phyloP scores from a whole-genome alignment of 2,329 filamentous ascomycete species.

The Fusarium falciforme region DNA sequence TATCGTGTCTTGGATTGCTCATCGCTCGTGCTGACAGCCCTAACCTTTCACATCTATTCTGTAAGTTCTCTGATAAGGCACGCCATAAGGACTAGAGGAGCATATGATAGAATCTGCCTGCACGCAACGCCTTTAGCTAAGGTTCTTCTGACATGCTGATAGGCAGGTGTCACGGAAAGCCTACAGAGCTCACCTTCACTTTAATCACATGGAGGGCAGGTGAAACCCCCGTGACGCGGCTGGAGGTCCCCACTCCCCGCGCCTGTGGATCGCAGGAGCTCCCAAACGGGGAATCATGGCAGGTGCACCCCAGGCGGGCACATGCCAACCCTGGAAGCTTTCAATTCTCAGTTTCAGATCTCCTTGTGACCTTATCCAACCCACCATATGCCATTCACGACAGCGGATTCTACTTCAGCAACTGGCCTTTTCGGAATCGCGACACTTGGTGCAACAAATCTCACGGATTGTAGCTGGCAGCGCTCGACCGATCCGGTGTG shows the following conservation, averaged over 20 bases:
- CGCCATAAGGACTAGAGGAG: not conserved
- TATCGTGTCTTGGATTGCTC: not conserved
- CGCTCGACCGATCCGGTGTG: not conserved
- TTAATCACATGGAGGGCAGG: conserved; percentile 27
- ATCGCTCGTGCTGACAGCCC: not conserved
- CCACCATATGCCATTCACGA: not conserved
- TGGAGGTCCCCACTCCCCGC: conserved; percentile 29
- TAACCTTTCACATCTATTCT: not conserved
- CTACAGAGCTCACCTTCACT: not conserved
- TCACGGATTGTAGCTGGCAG: not conserved
- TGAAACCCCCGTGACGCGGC: conserved; percentile 26
- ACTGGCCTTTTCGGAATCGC: not conserved
- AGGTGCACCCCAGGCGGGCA: conserved; percentile 36
- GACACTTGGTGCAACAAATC: not conserved
- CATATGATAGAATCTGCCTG: not conserved
- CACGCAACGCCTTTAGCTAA: not conserved
- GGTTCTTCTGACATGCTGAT: not conserved
- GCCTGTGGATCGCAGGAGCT: conserved; percentile 30
- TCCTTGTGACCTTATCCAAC: conserved; percentile 12
- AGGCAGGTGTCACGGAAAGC: not conserved
- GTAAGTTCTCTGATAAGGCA: not conserved
- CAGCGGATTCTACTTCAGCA: not conserved
- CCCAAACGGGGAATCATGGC: conserved; percentile 17
- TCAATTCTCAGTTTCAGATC: conserved; percentile 14
- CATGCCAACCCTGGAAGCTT: conserved; percentile 36